Evolutionary conservation across 2,329 filamentous ascomycete genomes (phyloP), one percentile per base, ranked within the genome.

Genomic region (Paraphoma chrysanthemicola): DNA sequence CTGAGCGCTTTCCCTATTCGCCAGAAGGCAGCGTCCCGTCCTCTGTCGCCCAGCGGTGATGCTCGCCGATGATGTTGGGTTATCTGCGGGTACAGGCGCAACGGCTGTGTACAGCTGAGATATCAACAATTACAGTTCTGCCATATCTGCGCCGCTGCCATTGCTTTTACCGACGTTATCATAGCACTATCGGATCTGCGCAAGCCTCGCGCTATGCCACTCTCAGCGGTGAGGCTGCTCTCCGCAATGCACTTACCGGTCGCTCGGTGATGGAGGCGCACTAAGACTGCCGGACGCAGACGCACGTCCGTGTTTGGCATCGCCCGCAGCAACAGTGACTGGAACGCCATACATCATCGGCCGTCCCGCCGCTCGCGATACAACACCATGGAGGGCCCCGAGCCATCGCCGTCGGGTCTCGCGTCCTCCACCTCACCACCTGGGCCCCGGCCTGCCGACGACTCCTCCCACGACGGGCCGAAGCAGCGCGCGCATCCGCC

Each of bases 331-430:
- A 12, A 10, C 12, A 8, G 44, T 46, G 44, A 46, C 44, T 46
- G 44, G 44, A 31, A 46, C 23, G 28, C 44, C 29, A 43, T 58
- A 65, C 64, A 60, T 50, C 64, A 60, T 50, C 61, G 57, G 62
- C 62, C 57, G 63, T 65, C 61, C 59, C 68, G 64, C 64, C 59
- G 63, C 69, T 55, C 30, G 65, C 67, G 57, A 56, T 63, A 65
- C 66, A 71, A 66, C 70, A 73, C 61, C 66, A 73, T 74, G 72
- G 70, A 68, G 54, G 70, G 48, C 63, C 63, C 64, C 59, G 60
- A 63, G 62, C 60, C 66, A 56, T 66, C 68, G 53, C 56, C 61
- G 45, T 31, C 60, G 67, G 49, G 46, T 54, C 60, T 57, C 55
- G 61, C 59, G 55, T 63, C 69, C 53, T 63, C 60, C 54, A 55